Base-by-base conservation (phyloP, 2,329 filamentous ascomycete species). In the Fusarium agapanthi region DNA sequence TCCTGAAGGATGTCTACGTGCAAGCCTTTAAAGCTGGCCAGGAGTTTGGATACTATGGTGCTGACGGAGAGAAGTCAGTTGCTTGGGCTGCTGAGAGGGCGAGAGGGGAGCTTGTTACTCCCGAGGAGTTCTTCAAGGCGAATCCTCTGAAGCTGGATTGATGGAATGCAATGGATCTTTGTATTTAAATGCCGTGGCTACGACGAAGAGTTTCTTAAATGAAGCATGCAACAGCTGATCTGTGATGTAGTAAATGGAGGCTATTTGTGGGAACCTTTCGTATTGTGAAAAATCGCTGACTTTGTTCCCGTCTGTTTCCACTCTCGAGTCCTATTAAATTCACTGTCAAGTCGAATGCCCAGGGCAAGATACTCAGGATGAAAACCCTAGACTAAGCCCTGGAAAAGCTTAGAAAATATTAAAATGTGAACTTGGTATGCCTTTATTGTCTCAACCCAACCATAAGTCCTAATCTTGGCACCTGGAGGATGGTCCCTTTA, bases 31-130 rank as follows among this genome's bases (percentile, higher is more conserved):
- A 53, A 11, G 61, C 54, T 35, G 34, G 53, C 2, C 69, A 76
- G 15, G 75, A 78, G 32, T 75, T 76, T 50, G 75, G 73, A 4
- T 78, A 76, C 30, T 77, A 67, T 43, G 77, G 76, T 5, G 40
- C 64, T 5, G 65, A 70, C 5, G 54, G 69, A 5, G 66, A 75
- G 58, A 48, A 72, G 13, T 54, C 71, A 53, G 59, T 78, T 55
- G 60, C 74, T 43, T 73, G 73, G 76, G 70, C 70, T 30, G 65
- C 59, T 24, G 63, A 69, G 56, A 68, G 65, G 22, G 75, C 68
- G 11, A 59, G 73, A 34, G 76, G 75, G 1, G 75, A 37, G 16
- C 67, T 78, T 28, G 62, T 68, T 15, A 71, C 72, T 5, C 57
- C 73, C 6, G 72, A 78, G 20, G 76, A 77, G 53, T 78, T 65